phyloP scores from a whole-genome alignment of 164 flowering plant species.

The Aristolochia contorta region DNA sequence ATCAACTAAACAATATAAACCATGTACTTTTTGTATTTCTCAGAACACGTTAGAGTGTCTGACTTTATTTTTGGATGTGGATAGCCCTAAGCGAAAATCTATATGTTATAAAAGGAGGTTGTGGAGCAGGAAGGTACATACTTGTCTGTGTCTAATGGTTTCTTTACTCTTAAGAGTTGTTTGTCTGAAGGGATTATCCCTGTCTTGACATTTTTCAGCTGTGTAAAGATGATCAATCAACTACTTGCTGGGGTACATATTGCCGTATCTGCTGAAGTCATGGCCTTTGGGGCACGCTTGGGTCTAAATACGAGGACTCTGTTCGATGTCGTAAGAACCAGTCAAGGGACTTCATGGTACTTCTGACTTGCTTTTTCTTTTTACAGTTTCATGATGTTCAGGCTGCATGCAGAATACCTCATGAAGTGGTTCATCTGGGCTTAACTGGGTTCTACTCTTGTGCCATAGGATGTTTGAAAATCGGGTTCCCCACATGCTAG shows the following conservation, averaged over 20 bases:
- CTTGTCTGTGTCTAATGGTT: not conserved
- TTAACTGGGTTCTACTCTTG: slow-evolving; percentile 5
- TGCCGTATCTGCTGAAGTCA: slow-evolving; percentile 95
- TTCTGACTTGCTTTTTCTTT: not conserved
- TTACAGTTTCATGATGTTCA: not conserved
- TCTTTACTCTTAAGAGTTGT: not conserved
- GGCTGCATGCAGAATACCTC: not conserved
- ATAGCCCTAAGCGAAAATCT: slow-evolving; percentile 96
- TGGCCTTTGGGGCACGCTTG: slow-evolving; percentile 94
- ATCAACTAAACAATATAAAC: not conserved
- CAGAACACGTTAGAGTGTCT: not conserved
- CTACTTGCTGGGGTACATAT: slow-evolving; percentile 99
- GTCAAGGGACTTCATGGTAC: slow-evolving; percentile 86
- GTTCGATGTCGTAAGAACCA: slow-evolving; percentile 61
- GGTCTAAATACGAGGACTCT: slow-evolving; percentile 70
- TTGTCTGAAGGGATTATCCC: not conserved
- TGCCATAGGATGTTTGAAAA: slow-evolving; percentile 94
- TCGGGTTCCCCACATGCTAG: slow-evolving; percentile 96
- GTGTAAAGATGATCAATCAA: slow-evolving; percentile 95
- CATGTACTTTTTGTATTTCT: not conserved
- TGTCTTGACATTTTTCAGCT: slow-evolving; percentile 30
- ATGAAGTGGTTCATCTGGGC: not conserved
- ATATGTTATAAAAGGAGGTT: slow-evolving; percentile 76
- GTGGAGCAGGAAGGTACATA: slow-evolving; percentile 94
- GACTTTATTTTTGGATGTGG: slow-evolving; percentile 11